These are phyloP conservation scores for Alectoria sarmentosa DNA, from an alignment of 495 filamentous ascomycete genomes.

Conservation along the genomic window DNA sequence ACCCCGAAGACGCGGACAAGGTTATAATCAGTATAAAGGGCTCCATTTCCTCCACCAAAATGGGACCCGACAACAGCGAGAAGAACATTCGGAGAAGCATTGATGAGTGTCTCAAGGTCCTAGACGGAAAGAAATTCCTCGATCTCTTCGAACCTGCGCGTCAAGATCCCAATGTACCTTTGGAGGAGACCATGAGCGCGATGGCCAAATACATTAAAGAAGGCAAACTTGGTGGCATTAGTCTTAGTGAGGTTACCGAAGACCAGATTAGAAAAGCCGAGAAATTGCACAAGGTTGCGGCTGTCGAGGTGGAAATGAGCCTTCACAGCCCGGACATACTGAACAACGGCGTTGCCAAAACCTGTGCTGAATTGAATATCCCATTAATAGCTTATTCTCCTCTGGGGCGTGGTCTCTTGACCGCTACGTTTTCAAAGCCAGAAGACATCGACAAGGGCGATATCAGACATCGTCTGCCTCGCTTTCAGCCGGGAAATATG, in stretches of 20 bases:
- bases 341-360: slow-evolving; percentile 62
- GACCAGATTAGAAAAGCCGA: slow-evolving; percentile 68
- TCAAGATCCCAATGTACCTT: slow-evolving; percentile 55
- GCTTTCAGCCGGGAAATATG: slow-evolving; percentile 65
- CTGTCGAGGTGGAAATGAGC: slow-evolving; percentile 75
- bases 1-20: slow-evolving; percentile 54
- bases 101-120: slow-evolving; percentile 48
- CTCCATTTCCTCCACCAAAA: slow-evolving; percentile 31
- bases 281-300: slow-evolving; percentile 60
- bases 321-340: slow-evolving; percentile 62
- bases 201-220: slow-evolving; percentile 60
- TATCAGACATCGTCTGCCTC: slow-evolving; percentile 45
- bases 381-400: slow-evolving; percentile 66
- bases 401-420: slow-evolving; percentile 46
- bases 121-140: slow-evolving; percentile 63
- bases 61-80: slow-evolving; percentile 51
- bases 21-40: slow-evolving; percentile 57
- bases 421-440: slow-evolving; percentile 53
- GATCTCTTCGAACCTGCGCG: slow-evolving; percentile 78
- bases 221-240: slow-evolving; percentile 74
- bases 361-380: slow-evolving; percentile 64
- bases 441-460: slow-evolving; percentile 59
- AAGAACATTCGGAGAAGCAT: slow-evolving; percentile 57
- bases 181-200: slow-evolving; percentile 48
- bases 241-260: slow-evolving; percentile 64